Percentiles rank a stretch among this genome's conserved stretches.
phyloP scores from a whole-genome alignment of 129 eudicot genomes.

The Rutidosis leptorrhynchoides region DNA sequence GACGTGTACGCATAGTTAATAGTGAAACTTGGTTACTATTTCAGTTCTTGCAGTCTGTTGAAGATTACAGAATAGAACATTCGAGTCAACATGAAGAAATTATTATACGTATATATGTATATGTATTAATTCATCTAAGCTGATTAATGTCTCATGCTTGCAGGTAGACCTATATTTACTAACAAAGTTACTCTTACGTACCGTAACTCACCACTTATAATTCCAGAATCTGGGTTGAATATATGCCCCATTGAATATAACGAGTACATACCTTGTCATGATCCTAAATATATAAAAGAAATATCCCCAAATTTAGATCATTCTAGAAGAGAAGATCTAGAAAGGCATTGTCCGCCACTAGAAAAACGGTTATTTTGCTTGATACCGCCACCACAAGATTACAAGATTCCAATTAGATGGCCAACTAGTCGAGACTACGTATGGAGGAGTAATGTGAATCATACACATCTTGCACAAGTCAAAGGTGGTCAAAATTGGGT shows the following conservation, averaged over 20 bases:
- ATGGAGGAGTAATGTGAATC: conserved; percentile 91
- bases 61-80: not conserved
- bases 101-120: too few relatives aligned
- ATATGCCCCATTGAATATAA: conserved; percentile 68
- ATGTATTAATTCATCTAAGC: not conserved
- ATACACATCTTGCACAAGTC: conserved; percentile 82
- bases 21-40: not conserved
- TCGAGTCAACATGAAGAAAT: not conserved
- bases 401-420: conserved; percentile 85
- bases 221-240: conserved; percentile 71
- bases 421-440: conserved; percentile 89
- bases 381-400: conserved; percentile 84
- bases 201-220: conserved; percentile 43
- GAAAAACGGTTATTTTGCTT: conserved; percentile 79
- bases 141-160: conserved; percentile 28
- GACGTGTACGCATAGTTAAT: too few relatives aligned
- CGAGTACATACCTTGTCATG: conserved; percentile 84
- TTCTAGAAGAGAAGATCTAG: conserved; percentile 67
- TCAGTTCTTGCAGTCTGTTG: not conserved
- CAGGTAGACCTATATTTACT: conserved; percentile 52
- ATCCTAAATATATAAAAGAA: conserved; percentile 55
- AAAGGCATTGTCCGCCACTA: conserved; percentile 93
- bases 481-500: conserved; percentile 99
- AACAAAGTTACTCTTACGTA: conserved; percentile 56
- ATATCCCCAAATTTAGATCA: conserved; percentile 56